Percentiles rank a stretch among this genome's conserved stretches.
phyloP scores from a whole-genome alignment of 1,284 basidiomycete genomes.

The Rhodotorula sp. region DNA sequence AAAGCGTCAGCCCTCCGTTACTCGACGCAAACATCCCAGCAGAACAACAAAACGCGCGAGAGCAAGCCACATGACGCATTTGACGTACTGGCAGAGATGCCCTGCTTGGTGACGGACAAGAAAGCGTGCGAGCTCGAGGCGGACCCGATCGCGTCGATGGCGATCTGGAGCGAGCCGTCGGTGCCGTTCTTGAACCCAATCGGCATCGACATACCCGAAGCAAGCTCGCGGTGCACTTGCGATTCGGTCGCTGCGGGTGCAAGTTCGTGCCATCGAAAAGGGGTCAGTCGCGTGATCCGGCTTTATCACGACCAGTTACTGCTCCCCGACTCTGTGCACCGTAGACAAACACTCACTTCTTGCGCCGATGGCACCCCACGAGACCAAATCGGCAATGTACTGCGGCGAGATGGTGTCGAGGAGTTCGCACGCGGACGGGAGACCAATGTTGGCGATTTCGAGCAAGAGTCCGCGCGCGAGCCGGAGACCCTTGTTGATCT shows the following conservation, averaged over 20 bases:
- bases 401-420: slow-evolving; percentile 81
- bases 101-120: slow-evolving; percentile 85
- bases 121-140: slow-evolving; percentile 85
- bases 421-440: slow-evolving; percentile 52
- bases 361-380: slow-evolving; percentile 97
- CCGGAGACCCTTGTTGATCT: slow-evolving; percentile 96
- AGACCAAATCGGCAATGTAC: slow-evolving; percentile 92
- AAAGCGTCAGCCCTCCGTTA: background rate
- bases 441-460: slow-evolving; percentile 60
- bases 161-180: slow-evolving; percentile 51
- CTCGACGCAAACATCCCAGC: background rate
- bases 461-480: slow-evolving; percentile 83
- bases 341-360: slow-evolving; percentile 54
- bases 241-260: slow-evolving; percentile 73
- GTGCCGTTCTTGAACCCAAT: slow-evolving; percentile 65
- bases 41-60: background rate
- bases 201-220: slow-evolving; percentile 41
- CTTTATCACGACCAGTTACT: background rate
- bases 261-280: background rate
- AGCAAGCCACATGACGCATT: too few relatives aligned
- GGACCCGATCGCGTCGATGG: slow-evolving; percentile 82
- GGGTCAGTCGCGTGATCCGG: background rate
- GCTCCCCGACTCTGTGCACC: background rate
- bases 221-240: slow-evolving; percentile 75
- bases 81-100: slow-evolving; percentile 41